phyloP scores from a whole-genome alignment of 306 rosid species.

The Lathyrus tuberosus region DNA sequence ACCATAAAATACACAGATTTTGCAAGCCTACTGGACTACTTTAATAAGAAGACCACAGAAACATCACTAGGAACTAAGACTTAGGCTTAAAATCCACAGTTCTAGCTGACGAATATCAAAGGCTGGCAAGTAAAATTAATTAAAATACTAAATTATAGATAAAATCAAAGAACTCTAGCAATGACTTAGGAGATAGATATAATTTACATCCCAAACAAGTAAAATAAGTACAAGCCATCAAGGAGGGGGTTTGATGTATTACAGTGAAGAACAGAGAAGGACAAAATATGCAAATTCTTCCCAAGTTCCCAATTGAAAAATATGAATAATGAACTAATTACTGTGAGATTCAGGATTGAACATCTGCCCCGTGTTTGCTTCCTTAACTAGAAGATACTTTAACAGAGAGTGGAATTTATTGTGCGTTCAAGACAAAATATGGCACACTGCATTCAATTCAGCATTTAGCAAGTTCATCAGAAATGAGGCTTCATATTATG shows the following conservation, averaged over 20 bases:
- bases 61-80: constrained; percentile 20
- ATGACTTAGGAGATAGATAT: constrained; percentile 13
- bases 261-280: constrained; percentile 8
- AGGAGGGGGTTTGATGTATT: constrained; percentile 21
- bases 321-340: constrained; percentile 7
- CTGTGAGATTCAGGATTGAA: constrained; percentile 14
- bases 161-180: constrained; percentile 27
- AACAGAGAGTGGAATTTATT: not conserved
- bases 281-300: constrained; percentile 27
- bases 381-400: constrained; percentile 16
- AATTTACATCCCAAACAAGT: constrained; percentile 26
- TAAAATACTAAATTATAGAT: not conserved
- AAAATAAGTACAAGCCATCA: constrained; percentile 10
- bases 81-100: constrained; percentile 27
- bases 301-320: constrained; percentile 21
- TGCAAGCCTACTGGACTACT: constrained; percentile 1
- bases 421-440: constrained; percentile 25
- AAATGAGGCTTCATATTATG: constrained; percentile 31
- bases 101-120: constrained; percentile 29
- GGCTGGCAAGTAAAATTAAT: constrained; percentile 25
- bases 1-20: constrained; percentile 4
- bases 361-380: constrained; percentile 16
- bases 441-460: constrained; percentile 12
- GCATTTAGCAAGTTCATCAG: constrained; percentile 15
- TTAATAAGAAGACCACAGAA: constrained; percentile 11